phyloP scores from a whole-genome alignment of 1,139 yeast species.

The Blastobotrys ciferrii region DNA sequence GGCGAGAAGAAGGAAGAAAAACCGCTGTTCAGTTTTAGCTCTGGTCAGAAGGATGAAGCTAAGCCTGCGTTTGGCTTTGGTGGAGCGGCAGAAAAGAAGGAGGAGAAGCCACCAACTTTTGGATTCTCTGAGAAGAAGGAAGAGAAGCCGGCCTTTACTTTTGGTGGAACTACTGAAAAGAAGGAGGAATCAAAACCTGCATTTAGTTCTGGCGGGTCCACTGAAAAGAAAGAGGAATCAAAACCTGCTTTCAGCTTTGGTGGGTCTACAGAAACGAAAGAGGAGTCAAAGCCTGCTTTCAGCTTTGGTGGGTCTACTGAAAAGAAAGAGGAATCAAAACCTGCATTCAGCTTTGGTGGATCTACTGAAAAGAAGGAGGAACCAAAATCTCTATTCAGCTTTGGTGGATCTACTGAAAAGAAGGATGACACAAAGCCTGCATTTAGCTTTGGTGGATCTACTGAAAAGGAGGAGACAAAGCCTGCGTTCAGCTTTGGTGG shows the following conservation, averaged over 20 bases:
- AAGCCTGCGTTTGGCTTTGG: constrained; percentile 30
- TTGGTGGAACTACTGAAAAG: constrained; percentile 35
- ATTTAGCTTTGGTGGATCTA: constrained; percentile 13
- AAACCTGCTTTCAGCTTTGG: constrained; percentile 5
- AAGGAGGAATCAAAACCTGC: neutral
- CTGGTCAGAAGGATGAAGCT: constrained; percentile 15
- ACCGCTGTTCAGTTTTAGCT: constrained; percentile 34
- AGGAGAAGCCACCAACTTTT: constrained; percentile 13
- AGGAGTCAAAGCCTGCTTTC: constrained; percentile 1
- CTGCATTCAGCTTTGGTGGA: constrained; percentile 35
- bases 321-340: constrained; percentile 30
- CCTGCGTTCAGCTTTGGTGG: constrained; percentile 3
- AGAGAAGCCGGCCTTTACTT: constrained; percentile 26
- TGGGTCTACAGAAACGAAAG: neutral
- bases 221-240: too few species aligned
- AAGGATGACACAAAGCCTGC: constrained; percentile 16
- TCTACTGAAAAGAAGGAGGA: constrained; percentile 29
- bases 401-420: constrained; percentile 24
- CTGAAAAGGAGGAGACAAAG: neutral
- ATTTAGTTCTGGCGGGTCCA: neutral
- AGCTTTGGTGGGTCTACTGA: constrained; percentile 10
- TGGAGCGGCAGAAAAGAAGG: constrained; percentile 26
- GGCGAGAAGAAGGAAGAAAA: constrained; percentile 24
- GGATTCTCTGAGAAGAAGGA: constrained; percentile 17
- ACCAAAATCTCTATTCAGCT: constrained; percentile 26